Evolutionary conservation across 257 asterid species (phyloP).

Genomic region (Plantago ovata): DNA sequence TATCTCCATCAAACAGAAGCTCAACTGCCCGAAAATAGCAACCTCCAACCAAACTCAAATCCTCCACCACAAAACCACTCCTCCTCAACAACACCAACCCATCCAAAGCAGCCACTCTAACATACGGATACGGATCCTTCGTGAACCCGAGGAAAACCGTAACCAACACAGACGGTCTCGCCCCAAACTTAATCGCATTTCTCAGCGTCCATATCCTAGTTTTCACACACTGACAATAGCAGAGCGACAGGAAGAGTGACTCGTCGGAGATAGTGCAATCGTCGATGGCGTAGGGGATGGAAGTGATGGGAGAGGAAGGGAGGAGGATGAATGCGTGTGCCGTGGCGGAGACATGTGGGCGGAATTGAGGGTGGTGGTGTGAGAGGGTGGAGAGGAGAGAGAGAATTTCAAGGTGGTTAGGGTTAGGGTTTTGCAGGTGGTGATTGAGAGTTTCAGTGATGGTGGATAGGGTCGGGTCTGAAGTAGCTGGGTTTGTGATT

Average conservation of each 20-base stretch:
- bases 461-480: conserved; percentile 40
- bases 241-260: conserved; percentile 56
- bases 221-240: conserved; percentile 43
- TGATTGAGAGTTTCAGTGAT: conserved; percentile 38
- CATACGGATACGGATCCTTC: conserved; percentile 78
- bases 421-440: conserved; percentile 36
- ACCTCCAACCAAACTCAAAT: conserved; percentile 45
- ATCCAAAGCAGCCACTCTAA: conserved; percentile 70
- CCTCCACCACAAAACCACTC: conserved; percentile 43
- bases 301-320: conserved; percentile 35
- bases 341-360: conserved; percentile 31
- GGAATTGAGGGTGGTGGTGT: conserved; percentile 39
- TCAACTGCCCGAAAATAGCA: conserved; percentile 76
- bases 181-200: conserved; percentile 45
- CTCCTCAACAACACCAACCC: conserved; percentile 44
- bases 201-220: conserved; percentile 57
- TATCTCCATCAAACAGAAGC: conserved; percentile 73
- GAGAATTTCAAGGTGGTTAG: conserved; percentile 35
- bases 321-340: conserved; percentile 35
- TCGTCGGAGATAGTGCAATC: conserved; percentile 29
- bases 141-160: conserved; percentile 72
- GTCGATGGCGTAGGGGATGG: conserved; percentile 48
- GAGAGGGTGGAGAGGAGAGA: conserved; percentile 47
- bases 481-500: conserved; percentile 57
- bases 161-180: conserved; percentile 67